A percentile compares a stretch with the other conserved stretches of the same genome.
Evolutionary conservation across 2,329 filamentous ascomycete species (phyloP).

Genomic region (Coniochaeta hoffmannii): DNA sequence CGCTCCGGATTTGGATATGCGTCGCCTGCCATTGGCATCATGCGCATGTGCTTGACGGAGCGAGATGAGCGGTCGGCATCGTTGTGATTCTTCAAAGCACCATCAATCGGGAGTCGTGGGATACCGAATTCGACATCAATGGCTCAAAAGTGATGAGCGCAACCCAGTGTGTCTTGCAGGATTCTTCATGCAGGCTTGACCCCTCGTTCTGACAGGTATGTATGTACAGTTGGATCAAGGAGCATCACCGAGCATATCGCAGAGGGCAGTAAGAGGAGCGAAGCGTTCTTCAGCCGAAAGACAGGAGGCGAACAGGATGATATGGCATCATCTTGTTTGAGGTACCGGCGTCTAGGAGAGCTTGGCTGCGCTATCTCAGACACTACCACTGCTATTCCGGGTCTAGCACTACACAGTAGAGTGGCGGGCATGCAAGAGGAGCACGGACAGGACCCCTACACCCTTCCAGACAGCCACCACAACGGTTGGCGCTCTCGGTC

Average conservation of each 20-base stretch:
- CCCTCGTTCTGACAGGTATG: neutral
- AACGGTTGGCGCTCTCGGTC: neutral
- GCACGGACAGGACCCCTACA: neutral
- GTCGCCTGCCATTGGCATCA: conserved; percentile 14
- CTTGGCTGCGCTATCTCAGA: neutral
- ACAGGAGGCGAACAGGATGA: neutral
- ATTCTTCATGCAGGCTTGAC: neutral
- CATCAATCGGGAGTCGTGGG: neutral
- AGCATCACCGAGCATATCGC: neutral
- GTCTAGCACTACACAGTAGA: neutral
- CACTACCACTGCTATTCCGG: neutral
- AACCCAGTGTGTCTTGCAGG: neutral
- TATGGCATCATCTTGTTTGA: neutral
- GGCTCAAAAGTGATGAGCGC: neutral
- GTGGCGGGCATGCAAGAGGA: neutral
- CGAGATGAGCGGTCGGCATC: neutral
- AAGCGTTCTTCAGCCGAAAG: neutral
- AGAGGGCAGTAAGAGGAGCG: neutral
- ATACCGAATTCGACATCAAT: neutral
- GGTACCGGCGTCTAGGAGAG: neutral
- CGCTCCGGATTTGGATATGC: conserved; percentile 27
- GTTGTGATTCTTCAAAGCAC: neutral
- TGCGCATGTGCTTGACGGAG: neutral
- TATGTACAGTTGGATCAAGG: neutral
- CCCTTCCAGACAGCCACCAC: neutral